A percentile compares a stretch with the other conserved stretches of the same genome.
Evolutionary conservation across 1,139 yeast species (phyloP).

Genomic region (Debaryomyces psychrophilus): DNA sequence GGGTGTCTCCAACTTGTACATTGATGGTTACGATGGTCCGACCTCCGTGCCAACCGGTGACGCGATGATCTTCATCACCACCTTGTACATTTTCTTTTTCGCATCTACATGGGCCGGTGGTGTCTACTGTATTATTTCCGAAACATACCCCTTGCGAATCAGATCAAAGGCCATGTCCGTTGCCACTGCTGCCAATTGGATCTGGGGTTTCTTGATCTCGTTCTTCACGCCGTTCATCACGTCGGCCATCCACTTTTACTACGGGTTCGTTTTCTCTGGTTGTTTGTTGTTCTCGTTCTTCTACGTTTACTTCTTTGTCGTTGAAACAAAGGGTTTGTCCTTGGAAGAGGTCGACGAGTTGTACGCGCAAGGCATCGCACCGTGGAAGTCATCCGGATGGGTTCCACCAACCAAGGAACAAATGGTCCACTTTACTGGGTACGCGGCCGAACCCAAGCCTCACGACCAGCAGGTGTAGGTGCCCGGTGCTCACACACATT

Average conservation of each 20-base stretch:
- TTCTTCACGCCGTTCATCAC: conserved; percentile 75
- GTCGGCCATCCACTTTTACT: conserved; percentile 44
- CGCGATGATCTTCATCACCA: conserved; percentile 76
- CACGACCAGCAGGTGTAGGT: conserved; percentile 14
- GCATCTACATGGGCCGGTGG: conserved; percentile 91
- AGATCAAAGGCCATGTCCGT: conserved; percentile 81
- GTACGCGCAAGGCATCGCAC: conserved; percentile 46
- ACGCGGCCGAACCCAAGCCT: conserved; percentile 15
- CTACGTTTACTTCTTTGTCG: conserved; percentile 56
- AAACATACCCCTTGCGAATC: conserved; percentile 76
- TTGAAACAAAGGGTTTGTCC: conserved; percentile 64
- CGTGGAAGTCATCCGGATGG: conserved; percentile 53
- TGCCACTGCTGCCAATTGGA: conserved; percentile 77
- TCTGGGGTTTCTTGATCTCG: conserved; percentile 77
- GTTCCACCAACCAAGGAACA: conserved; percentile 43
- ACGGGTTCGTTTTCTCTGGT: conserved; percentile 78
- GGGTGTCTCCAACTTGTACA: conserved; percentile 63
- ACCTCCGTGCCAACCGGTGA: conserved; percentile 57
- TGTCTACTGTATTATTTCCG: conserved; percentile 77
- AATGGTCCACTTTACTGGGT: conserved; percentile 21
- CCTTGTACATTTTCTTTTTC: conserved; percentile 79
- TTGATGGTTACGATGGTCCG: conserved; percentile 47
- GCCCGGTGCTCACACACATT: neutral
- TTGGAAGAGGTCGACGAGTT: conserved; percentile 68
- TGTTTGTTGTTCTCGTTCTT: conserved; percentile 59